Percentiles rank a stretch among this genome's conserved stretches.
Conservation (phyloP, 140 eudicot genomes). For the Flaveria floridana region DNA sequence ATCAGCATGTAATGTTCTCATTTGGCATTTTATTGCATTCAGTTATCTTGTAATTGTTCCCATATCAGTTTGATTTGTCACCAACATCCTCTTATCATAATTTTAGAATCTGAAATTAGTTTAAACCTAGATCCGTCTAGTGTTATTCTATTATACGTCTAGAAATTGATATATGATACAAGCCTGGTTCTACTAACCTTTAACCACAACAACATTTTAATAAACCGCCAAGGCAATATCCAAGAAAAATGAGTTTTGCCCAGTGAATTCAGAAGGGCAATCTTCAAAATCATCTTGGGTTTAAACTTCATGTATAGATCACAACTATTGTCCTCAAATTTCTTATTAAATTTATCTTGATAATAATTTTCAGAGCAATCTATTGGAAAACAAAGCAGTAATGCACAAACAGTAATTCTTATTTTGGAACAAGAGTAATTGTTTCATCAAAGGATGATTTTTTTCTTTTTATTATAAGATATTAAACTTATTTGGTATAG, state of each 20-base stretch:
- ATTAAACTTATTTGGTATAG: background rate
- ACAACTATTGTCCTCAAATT: slow-evolving; percentile 11
- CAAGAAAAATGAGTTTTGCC: background rate
- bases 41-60: background rate
- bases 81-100: background rate
- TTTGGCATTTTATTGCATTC: slow-evolving; percentile 17
- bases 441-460: background rate
- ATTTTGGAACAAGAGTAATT: background rate
- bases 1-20: slow-evolving; percentile 48
- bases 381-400: background rate
- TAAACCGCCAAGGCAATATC: background rate
- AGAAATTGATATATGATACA: background rate
- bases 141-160: background rate
- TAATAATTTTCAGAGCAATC: background rate
- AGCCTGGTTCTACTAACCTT: background rate
- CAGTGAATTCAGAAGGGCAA: background rate
- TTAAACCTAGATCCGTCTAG: background rate
- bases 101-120: background rate
- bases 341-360: background rate
- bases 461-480: background rate
- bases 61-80: background rate
- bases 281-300: background rate
- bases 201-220: background rate
- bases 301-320: background rate
- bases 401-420: background rate